Base-by-base conservation (phyloP, 345 rosid species). In the Brassica carinata region DNA sequence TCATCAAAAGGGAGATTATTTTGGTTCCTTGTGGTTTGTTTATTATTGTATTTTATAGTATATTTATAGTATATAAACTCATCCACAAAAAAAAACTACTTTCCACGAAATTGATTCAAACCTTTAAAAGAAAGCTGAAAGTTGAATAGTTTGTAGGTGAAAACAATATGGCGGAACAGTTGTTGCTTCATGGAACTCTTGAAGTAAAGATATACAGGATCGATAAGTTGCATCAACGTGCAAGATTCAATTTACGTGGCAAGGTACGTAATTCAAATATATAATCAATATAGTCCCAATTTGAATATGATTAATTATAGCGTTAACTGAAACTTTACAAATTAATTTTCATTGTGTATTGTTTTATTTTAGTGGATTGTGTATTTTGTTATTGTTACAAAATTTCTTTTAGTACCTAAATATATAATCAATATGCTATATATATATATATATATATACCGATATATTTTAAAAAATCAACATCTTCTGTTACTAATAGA, bases 101-200 rank as follows among this genome's bases (percentile, higher is more conserved):
- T 48, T 65, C 34, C 48, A 66, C 59, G 19, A 53, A 7, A 15
- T 30, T 31, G 58, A 8, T 38, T 19, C 19, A 40, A 3, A 30
- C 2, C 1, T 29, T 58, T 67, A 18, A 33, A 48, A 59, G 31
- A 29, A 4, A 29, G 31, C 58, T 31, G 17, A 45, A 29, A 31
- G 15, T 45, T 2, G n/a, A 57, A 67, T 69, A 68, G 58, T 14
- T 58, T 62, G 65, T 27, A 48, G 69, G 75, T 65, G 64, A 48
- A 36, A 57, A 82, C 29, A 67, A 76, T 63, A 63, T 76, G 77
- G 83, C 78, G 82, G 82, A 66, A 72, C 55, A 64, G 27, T 74
- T 45, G 58, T 71, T 88, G 77, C 90, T 91, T 11, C 98, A 93
- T 48, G 97, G 98, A 9, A 87, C 82, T 15, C 92, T 93, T 77